Conservation (phyloP, 495 filamentous ascomycete species). For the Tricharina praecox region DNA sequence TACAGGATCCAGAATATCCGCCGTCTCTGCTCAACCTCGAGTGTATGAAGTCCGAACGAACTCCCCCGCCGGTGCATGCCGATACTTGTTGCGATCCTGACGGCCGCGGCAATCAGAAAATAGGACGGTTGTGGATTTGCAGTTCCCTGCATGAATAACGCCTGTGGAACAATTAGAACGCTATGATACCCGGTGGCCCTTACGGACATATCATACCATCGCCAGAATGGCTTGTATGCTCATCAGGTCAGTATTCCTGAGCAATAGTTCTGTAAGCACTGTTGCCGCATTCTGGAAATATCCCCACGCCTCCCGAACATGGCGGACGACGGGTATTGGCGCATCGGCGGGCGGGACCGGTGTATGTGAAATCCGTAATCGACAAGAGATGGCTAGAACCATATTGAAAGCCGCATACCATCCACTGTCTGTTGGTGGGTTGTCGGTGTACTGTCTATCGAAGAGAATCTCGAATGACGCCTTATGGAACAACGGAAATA, state of each 20-base stretch:
- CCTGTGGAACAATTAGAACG: conserved; percentile 30
- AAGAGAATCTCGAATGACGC: conserved; percentile 96
- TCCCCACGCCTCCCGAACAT: conserved; percentile 64
- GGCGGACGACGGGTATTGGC: conserved; percentile 5
- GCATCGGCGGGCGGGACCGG: conserved; percentile 44
- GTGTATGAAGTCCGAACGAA: conserved; percentile 73
- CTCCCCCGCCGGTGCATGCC: conserved; percentile 86
- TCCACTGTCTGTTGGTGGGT: conserved; percentile 89
- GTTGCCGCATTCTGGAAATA: conserved; percentile 95
- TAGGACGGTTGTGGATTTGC: conserved; percentile 93
- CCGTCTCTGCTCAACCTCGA: conserved; percentile 89
- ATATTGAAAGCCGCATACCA: conserved; percentile 99
- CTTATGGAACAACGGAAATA: conserved; percentile 94
- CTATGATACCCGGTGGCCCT: no score
- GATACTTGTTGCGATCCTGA: conserved; percentile 82
- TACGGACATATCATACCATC: conserved; percentile 45
- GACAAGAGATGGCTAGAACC: conserved; percentile 76
- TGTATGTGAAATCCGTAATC: conserved; percentile 86
- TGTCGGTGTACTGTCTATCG: conserved; percentile 73
- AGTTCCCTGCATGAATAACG: conserved; percentile 87
- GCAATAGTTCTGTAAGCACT: conserved; percentile 75
- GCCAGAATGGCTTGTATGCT: conserved; percentile 94
- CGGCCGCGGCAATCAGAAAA: conserved; percentile 83
- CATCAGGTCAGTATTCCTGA: conserved; percentile 87
- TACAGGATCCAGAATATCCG: conserved; percentile 98